Percentiles rank a stretch among this genome's conserved stretches.
Evolutionary conservation across 2,329 filamentous ascomycete species (phyloP).

Genomic region (Sclerotinia minor): DNA sequence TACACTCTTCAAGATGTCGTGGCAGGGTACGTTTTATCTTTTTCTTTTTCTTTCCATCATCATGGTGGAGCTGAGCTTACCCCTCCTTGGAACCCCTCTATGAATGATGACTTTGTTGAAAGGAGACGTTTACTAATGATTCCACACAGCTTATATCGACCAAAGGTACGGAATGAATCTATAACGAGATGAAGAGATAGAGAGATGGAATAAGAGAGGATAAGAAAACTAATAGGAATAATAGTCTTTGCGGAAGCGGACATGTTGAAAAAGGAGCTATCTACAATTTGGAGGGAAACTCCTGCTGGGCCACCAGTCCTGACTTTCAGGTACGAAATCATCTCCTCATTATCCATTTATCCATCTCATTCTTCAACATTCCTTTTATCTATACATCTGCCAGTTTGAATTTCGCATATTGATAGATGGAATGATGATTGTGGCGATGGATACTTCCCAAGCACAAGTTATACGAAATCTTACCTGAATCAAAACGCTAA

Average conservation of each 20-base stretch:
- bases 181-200: not conserved
- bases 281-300: constrained; percentile 77
- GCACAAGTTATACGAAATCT: constrained; percentile 2
- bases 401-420: not conserved
- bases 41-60: constrained; percentile 18
- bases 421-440: not conserved
- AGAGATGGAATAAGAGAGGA: constrained; percentile 10
- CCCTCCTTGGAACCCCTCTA: constrained; percentile 34
- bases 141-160: constrained; percentile 58
- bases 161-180: constrained; percentile 51
- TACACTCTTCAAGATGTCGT: constrained; percentile 60
- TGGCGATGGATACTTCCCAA: not conserved
- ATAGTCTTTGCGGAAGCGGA: constrained; percentile 75
- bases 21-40: constrained; percentile 69
- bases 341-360: not conserved
- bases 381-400: not conserved
- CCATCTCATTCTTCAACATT: not conserved
- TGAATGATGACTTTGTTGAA: not conserved
- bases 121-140: constrained; percentile 30
- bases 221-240: constrained; percentile 35
- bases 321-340: constrained; percentile 54
- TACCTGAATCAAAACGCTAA: constrained; percentile 14
- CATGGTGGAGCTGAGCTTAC: constrained; percentile 26
- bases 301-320: constrained; percentile 70
- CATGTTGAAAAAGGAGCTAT: constrained; percentile 84